Evolutionary conservation across 192 early-diverging fungal species (phyloP).

Genomic region (Chytriomyces sp.): DNA sequence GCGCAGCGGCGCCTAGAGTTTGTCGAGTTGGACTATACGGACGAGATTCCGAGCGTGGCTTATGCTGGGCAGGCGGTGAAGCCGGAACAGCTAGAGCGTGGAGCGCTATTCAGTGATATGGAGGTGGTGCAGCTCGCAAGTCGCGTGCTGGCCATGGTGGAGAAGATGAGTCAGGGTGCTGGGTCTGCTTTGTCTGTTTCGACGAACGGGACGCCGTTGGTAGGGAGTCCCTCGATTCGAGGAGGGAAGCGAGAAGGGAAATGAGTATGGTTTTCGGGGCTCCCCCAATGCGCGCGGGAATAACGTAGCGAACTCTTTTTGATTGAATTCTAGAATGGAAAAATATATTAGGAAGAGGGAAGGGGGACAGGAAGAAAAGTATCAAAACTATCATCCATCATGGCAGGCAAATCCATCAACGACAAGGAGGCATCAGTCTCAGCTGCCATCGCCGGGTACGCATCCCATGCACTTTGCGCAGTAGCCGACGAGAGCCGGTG

Average conservation of each 20-base stretch:
- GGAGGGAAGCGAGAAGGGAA: no score
- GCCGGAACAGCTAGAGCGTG: not conserved
- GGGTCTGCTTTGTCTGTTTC: no score
- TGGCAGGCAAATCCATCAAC: constrained; percentile 6
- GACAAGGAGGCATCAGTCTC: constrained; percentile 1
- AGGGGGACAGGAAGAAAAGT: no score
- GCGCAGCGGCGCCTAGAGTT: not conserved
- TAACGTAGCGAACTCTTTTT: no score
- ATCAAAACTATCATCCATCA: no score
- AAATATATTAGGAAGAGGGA: not conserved
- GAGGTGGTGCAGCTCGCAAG: not conserved
- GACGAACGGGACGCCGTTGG: no score
- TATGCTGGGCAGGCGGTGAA: constrained; percentile 9
- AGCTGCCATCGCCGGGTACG: constrained; percentile 7
- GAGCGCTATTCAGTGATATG: not conserved
- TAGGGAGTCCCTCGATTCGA: no score
- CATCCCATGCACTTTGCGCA: no score
- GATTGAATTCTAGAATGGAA: not conserved
- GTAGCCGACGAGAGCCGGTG: no score
- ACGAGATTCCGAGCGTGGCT: constrained; percentile 1
- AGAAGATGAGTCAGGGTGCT: not conserved
- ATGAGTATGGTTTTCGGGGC: no score
- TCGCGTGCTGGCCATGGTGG: not conserved
- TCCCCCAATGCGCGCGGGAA: no score
- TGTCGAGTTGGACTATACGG: constrained; percentile 7